A percentile compares a stretch with the other conserved stretches of the same genome.
phyloP scores from a whole-genome alignment of 257 asterid species.

The Misopates orontium region DNA sequence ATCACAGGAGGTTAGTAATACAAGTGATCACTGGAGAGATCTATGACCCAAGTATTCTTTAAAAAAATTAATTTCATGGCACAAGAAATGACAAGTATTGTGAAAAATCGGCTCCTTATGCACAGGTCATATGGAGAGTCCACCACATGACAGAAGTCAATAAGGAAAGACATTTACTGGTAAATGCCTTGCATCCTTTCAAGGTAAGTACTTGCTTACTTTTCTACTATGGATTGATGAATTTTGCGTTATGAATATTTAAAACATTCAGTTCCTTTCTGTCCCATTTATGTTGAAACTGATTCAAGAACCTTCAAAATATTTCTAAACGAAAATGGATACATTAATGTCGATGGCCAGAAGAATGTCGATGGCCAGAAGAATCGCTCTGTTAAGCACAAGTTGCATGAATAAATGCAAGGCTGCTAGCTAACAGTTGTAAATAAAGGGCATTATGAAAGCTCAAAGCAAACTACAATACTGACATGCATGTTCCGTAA shows the following conservation, averaged over 20 bases:
- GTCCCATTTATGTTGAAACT: not conserved
- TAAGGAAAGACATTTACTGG: slow-evolving; percentile 25
- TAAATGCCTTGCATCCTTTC: not conserved
- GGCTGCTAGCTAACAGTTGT: not conserved
- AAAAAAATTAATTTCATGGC: not conserved
- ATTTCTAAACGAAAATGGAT: slow-evolving; percentile 13
- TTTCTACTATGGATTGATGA: too few relatives aligned
- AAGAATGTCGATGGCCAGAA: slow-evolving; percentile 3
- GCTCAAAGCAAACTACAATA: slow-evolving; percentile 8
- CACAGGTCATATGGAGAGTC: slow-evolving; percentile 16
- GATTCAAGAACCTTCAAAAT: not conserved
- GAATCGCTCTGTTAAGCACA: slow-evolving; percentile 1
- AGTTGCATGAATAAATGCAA: not conserved
- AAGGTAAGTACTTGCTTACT: too few relatives aligned
- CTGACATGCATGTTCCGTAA: slow-evolving; percentile 13
- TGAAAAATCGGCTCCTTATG: slow-evolving; percentile 4
- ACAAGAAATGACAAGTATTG: slow-evolving; percentile 9
- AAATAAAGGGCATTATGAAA: slow-evolving; percentile 11
- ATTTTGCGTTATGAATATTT: too few relatives aligned
- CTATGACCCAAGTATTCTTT: slow-evolving; percentile 21
- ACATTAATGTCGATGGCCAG: slow-evolving; percentile 11
- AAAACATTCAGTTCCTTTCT: not conserved
- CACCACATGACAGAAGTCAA: slow-evolving; percentile 22
- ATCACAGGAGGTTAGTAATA: slow-evolving; percentile 27
- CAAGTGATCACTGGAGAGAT: slow-evolving; percentile 10